A percentile compares a stretch with the other conserved stretches of the same genome.
Evolutionary conservation across 441 rosid species (phyloP).

Genomic region (Populus hybrid): DNA sequence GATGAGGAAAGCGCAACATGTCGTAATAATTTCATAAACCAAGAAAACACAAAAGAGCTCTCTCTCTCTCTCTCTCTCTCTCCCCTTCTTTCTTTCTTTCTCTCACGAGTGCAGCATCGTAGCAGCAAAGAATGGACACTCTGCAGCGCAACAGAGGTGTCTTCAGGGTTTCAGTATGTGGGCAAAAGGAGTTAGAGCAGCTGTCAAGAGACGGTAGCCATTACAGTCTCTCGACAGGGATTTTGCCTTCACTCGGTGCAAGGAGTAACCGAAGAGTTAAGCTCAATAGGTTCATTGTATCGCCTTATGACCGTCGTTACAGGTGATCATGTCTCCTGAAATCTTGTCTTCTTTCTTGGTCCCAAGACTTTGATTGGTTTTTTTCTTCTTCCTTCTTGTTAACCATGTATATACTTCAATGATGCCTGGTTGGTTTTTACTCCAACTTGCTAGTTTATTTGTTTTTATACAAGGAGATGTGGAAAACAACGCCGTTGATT

Average conservation of each 20-base stretch:
- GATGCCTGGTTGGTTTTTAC: too few species aligned
- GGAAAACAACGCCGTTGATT: too few species aligned
- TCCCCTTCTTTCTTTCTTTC: not conserved
- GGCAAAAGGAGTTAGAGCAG: conserved; percentile 70
- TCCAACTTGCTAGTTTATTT: too few species aligned
- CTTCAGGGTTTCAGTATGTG: conserved; percentile 43
- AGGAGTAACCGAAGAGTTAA: conserved; percentile 70
- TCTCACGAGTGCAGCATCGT: not conserved
- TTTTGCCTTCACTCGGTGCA: conserved; percentile 93
- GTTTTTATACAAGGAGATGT: too few species aligned
- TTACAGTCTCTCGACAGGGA: conserved; percentile 79
- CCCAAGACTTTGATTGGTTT: not conserved
- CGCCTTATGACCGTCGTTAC: conserved; percentile 84
- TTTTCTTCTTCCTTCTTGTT: too few species aligned
- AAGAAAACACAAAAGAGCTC: not conserved
- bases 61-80: not conserved
- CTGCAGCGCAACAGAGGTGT: conserved; percentile 24
- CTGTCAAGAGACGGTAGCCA: conserved; percentile 87
- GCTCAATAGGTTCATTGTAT: conserved; percentile 55
- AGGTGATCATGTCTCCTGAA: conserved; percentile 35
- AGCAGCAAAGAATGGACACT: conserved; percentile 30
- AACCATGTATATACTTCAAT: too few species aligned
- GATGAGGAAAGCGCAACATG: too few species aligned
- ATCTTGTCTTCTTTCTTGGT: not conserved
- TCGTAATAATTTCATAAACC: not conserved